Base-by-base conservation (phyloP, 2,329 filamentous ascomycete species). In the Xylaria sp. region DNA sequence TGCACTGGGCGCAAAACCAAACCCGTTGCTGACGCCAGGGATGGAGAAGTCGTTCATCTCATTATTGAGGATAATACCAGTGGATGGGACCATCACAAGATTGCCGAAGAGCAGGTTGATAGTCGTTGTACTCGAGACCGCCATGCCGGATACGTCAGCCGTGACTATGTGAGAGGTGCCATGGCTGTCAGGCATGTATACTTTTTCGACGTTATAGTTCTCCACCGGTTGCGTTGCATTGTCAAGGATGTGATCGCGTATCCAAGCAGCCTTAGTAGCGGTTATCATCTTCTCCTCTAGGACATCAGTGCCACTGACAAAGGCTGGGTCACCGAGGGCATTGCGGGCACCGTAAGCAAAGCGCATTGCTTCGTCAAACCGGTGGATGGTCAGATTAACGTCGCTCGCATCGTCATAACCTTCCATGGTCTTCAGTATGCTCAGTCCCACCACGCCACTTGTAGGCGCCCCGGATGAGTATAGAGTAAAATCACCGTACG, bases 41-140 rank as follows among this genome's bases (percentile, higher is more conserved):
- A 96, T 92, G 53, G 87, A 91, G 77, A 97, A 97, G 76, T 96
- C 91, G 77, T 87, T 82, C 80, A 84, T 84, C 73, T 88, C 81
- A 72, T 86, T 79, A 73, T 86, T 88, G 30, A 95, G 84, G 58
- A 95, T 90, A 59, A 96, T 81, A 16, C 92, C 92, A 0, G 91
- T 92, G 66, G 88, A 82, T 0, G 91, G 90, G 0, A 93, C 88
- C 75, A 96, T 85, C 64, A 96, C 73, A 18, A 85, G 80, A 34
- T 86, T 88, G 51, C 93, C 93, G 68, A 96, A 97, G 2, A 94
- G 80, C 3, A 94, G 79, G 73, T 97, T 97, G 59, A 97, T 79
- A 0, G 93, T 97, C 0, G 91, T 94, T 0, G 92, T 97, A 10
- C 92, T 80, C 1, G 89, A 88, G 42, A 95, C 82, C 1, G 91